These are phyloP conservation scores for Dryadomyces quercivorus DNA, from an alignment of 2,329 filamentous ascomycete genomes.

Conservation along the genomic window DNA sequence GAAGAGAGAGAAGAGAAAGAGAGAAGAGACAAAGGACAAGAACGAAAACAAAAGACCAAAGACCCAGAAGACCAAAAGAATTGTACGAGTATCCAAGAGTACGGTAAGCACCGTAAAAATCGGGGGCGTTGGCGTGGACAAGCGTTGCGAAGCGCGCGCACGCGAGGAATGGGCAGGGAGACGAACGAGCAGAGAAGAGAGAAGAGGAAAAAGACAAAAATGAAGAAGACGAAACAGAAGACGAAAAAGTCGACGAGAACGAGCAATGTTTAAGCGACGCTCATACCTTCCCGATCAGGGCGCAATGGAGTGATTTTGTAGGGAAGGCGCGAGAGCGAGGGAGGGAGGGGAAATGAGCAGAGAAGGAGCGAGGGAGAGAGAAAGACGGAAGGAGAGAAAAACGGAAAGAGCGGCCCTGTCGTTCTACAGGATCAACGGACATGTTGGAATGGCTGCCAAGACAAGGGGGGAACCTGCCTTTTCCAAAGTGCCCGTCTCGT, in stretches of 20 bases:
- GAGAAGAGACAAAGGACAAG: neutral
- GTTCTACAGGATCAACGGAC: too few relatives aligned
- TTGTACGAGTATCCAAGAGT: too few relatives aligned
- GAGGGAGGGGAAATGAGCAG: neutral
- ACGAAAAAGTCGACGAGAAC: too few relatives aligned
- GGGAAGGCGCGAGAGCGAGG: neutral
- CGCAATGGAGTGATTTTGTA: neutral
- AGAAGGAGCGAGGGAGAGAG: neutral
- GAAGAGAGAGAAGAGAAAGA: neutral
- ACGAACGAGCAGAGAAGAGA: neutral
- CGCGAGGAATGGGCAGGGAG: neutral
- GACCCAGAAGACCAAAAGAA: neutral
- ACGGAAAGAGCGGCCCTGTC: neutral
- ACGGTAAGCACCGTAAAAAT: too few relatives aligned
- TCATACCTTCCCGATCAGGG: neutral
- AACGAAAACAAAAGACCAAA: neutral
- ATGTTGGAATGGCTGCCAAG: neutral
- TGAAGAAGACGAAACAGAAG: neutral
- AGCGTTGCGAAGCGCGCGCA: too few relatives aligned
- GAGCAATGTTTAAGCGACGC: too few relatives aligned
- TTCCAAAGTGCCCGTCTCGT: too few relatives aligned
- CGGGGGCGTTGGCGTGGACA: too few relatives aligned
- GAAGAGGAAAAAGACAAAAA: neutral
- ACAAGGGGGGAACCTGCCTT: neutral
- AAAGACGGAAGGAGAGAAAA: neutral